Conservation (phyloP, 768 basidiomycete genomes). For the Kwoniella sp. region DNA sequence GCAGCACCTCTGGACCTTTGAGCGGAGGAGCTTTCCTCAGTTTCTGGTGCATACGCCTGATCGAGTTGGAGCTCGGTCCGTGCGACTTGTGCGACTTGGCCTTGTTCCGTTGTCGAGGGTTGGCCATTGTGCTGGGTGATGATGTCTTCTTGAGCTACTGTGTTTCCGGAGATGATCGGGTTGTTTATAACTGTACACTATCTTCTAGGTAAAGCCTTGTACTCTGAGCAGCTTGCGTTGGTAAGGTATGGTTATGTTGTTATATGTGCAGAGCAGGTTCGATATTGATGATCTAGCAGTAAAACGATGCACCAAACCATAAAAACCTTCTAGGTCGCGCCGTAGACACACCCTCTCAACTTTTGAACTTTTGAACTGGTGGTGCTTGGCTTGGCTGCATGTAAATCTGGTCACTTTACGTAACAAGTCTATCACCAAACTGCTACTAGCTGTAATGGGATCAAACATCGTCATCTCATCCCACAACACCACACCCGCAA, state of each 20-base stretch:
- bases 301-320: not conserved
- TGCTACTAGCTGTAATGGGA: not conserved
- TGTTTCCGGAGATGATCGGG: too few species aligned
- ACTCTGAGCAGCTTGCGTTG: not conserved
- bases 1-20: conserved; percentile 76
- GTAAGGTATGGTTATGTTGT: conserved; percentile 1
- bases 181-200: too few species aligned
- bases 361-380: not conserved
- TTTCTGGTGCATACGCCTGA: conserved; percentile 68
- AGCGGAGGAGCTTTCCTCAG: conserved; percentile 75
- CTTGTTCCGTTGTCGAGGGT: conserved; percentile 91
- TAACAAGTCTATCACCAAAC: not conserved
- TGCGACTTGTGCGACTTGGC: conserved; percentile 74
- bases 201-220: too few species aligned
- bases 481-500: not conserved
- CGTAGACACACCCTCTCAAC: conserved; percentile 1
- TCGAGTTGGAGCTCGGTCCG: conserved; percentile 63
- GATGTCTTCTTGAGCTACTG: too few species aligned
- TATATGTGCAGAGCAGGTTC: too few species aligned
- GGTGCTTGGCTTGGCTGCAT: not conserved
- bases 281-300: too few species aligned
- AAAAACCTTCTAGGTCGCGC: conserved; percentile 4
- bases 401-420: not conserved
- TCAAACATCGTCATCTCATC: not conserved
- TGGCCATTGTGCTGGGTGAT: conserved; percentile 76